Evolutionary conservation across 768 basidiomycete genomes (phyloP).

Genomic region (Auricularia cornea): DNA sequence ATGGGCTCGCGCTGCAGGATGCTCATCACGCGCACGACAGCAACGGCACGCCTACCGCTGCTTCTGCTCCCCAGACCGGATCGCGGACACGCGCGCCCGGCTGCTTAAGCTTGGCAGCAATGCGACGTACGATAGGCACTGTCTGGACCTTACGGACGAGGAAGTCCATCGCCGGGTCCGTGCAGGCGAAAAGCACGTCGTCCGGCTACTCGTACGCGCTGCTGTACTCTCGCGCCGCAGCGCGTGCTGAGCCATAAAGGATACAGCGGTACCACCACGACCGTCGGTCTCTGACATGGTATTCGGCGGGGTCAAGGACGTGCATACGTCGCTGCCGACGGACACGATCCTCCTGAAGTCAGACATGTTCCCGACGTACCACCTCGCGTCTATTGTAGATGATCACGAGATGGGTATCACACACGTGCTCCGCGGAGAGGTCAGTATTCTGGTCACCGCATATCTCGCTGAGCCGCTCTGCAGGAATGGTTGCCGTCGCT

Average conservation of each 20-base stretch:
- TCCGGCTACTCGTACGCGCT: conserved; percentile 75
- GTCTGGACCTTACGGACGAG: conserved; percentile 78
- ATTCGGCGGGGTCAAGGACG: conserved; percentile 66
- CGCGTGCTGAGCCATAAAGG: conserved; percentile 30
- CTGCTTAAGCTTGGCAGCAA: conserved; percentile 68
- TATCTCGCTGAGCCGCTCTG: background rate
- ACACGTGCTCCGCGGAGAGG: conserved; percentile 93
- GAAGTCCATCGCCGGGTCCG: conserved; percentile 67
- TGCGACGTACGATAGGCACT: conserved; percentile 80
- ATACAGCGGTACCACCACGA: conserved; percentile 45
- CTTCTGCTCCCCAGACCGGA: conserved; percentile 75
- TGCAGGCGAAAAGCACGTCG: conserved; percentile 68
- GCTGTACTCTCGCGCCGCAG: background rate
- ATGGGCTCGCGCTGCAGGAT: background rate
- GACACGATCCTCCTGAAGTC: conserved; percentile 91
- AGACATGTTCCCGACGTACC: conserved; percentile 92
- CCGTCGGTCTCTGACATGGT: conserved; percentile 56
- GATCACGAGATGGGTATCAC: conserved; percentile 95
- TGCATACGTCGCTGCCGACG: conserved; percentile 69
- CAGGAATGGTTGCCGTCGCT: conserved; percentile 97
- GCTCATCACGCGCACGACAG: conserved; percentile 33
- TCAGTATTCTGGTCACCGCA: conserved; percentile 18
- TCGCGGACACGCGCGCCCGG: conserved; percentile 58
- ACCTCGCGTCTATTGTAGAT: conserved; percentile 91
- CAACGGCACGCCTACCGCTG: conserved; percentile 88